Base-by-base conservation (phyloP, 192 early-diverging fungal species). In the Bifiguratus adelaidae region DNA sequence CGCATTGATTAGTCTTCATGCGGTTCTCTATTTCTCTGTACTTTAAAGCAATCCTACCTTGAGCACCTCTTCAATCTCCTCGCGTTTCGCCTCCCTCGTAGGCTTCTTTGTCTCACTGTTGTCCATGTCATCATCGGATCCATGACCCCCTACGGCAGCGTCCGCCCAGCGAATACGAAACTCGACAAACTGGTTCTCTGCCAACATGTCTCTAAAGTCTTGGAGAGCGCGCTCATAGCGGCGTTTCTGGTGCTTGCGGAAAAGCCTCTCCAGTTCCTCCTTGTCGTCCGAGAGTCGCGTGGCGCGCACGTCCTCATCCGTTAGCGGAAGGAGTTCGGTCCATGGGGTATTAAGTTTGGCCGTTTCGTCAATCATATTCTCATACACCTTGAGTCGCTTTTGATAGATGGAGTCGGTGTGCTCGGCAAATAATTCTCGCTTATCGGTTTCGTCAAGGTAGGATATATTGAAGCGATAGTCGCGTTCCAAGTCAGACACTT, bases 121-220 rank as follows among this genome's bases (percentile, higher is more conserved):
- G 8, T 33, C 32, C 32, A 33, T n/a, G 18, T 40, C 37, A 15
- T 21, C 37, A 15, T 15, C 18, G 19, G 33, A 48, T 9, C 20
- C 41, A 29, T 67, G 69, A 4, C 62, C 73, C 9, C 67, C 73
- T 27, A 56, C 69, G 12, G 38, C 51, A 19, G 70, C 45, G 44
- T 68, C 68, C 41, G 67, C 65, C 45, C 58, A 57, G 26, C 66
- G 54, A 27, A 74, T 58, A 11, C 75, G 61, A 58, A 76, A 77
- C 47, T 58, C 52, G 2, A 78, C 30, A 55, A 78, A 78, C 18
- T 63, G 55, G 51, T 77, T 78, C 49, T 77, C 74, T 37, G 32
- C 28, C 26, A 77, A 44, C 12, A 61, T 50, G 27, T 69, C 54
- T 35, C 48, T 37, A 32, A 77, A 56, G 24, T 61, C 67, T 9